phyloP scores from a whole-genome alignment of 345 rosid genomes.

The Passiflora organensis region DNA sequence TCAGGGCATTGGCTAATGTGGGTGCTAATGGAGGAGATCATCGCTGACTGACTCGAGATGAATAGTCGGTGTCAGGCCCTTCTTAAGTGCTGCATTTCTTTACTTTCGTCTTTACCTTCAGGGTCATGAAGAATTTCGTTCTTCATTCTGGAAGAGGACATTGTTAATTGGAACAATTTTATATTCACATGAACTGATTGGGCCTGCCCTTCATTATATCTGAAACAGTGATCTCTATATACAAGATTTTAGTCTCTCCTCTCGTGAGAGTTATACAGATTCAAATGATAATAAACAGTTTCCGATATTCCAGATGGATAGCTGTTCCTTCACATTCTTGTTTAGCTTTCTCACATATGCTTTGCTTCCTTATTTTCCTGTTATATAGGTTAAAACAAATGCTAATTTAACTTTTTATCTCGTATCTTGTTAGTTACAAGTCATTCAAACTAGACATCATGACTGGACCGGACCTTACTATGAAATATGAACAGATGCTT shows the following conservation, averaged over 20 bases:
- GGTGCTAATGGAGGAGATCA: constrained; percentile 39
- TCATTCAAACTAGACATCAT: too few species aligned
- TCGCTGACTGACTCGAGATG: constrained; percentile 30
- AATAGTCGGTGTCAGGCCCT: constrained; percentile 1
- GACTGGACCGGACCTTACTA: too few species aligned
- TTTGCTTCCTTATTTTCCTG: neutral
- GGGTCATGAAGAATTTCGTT: constrained; percentile 17
- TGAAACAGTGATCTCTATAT: constrained; percentile 14
- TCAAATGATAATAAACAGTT: constrained; percentile 30
- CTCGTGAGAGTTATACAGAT: constrained; percentile 30
- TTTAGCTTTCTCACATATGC: neutral
- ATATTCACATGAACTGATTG: constrained; percentile 13
- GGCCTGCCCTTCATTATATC: constrained; percentile 3
- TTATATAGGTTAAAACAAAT: too few species aligned
- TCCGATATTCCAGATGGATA: constrained; percentile 11
- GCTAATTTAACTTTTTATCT: too few species aligned
- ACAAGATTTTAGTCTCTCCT: constrained; percentile 19
- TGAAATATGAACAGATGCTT: too few species aligned
- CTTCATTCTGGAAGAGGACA: constrained; percentile 20
- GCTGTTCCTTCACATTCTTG: neutral
- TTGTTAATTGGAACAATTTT: constrained; percentile 18
- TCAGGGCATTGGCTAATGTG: constrained; percentile 50
- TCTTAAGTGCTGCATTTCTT: constrained; percentile 12
- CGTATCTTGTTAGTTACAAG: too few species aligned
- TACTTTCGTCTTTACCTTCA: constrained; percentile 14